These are phyloP conservation scores for Henckelia pumila DNA, from an alignment of 257 asterid genomes.

Conservation along the genomic window DNA sequence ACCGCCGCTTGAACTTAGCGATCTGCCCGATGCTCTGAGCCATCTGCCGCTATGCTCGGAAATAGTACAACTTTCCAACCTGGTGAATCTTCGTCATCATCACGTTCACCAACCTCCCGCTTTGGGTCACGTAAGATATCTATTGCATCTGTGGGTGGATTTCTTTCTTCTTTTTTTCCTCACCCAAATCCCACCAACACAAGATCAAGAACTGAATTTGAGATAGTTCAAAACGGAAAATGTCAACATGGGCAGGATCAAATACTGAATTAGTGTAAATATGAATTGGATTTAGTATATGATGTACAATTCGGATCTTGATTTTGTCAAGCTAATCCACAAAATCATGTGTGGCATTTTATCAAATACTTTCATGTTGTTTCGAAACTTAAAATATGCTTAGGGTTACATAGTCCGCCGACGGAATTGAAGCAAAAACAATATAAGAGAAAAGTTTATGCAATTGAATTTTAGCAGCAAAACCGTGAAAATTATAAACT, in stretches of 20 bases:
- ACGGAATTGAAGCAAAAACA: neutral
- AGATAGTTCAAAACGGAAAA: neutral
- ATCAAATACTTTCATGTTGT: neutral
- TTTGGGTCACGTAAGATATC: slow-evolving; percentile 77
- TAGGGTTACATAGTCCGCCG: neutral
- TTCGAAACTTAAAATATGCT: neutral
- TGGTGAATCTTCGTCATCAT: slow-evolving; percentile 69
- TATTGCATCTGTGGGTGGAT: slow-evolving; percentile 78
- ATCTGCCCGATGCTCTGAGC: slow-evolving; percentile 67
- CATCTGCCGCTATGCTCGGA: slow-evolving; percentile 66
- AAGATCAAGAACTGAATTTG: neutral
- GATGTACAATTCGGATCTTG: neutral
- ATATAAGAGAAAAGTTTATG: too few species aligned
- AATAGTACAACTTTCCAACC: slow-evolving; percentile 68
- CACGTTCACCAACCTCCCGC: slow-evolving; percentile 58
- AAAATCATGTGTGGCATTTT: neutral
- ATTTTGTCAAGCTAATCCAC: neutral
- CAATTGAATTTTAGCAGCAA: too few species aligned
- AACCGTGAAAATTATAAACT: too few species aligned
- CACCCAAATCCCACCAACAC: neutral
- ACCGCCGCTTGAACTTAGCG: slow-evolving; percentile 68
- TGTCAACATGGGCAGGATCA: neutral
- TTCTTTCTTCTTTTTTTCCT: slow-evolving; percentile 71
- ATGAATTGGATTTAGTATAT: neutral
- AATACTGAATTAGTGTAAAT: too few species aligned